These are phyloP conservation scores for Enteropsectra breve DNA, from an alignment of 371 early-diverging fungal genomes.

Conservation along the genomic window DNA sequence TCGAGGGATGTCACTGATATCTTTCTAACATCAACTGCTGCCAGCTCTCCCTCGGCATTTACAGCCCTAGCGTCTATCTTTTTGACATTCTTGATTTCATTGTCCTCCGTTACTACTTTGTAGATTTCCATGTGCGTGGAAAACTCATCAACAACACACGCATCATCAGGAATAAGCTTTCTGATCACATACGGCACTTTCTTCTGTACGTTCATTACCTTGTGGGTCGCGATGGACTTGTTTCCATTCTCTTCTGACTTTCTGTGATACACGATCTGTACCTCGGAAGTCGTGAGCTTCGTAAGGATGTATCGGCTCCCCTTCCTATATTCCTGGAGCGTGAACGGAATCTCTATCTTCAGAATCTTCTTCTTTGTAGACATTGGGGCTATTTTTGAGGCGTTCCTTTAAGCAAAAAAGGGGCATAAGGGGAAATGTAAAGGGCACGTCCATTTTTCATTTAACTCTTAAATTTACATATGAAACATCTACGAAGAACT, in stretches of 20 bases:
- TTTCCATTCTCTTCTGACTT: constrained; percentile 37
- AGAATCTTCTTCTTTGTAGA: constrained; percentile 25
- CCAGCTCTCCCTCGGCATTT: not conserved
- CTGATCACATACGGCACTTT: constrained; percentile 53
- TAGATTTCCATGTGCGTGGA: constrained; percentile 54
- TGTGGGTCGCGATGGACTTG: constrained; percentile 48
- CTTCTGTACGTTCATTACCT: constrained; percentile 49
- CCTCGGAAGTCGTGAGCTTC: constrained; percentile 36
- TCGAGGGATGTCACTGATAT: not conserved
- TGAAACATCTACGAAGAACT: too few relatives aligned
- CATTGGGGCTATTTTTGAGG: too few relatives aligned
- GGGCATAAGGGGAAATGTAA: too few relatives aligned
- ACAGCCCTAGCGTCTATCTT: constrained; percentile 1
- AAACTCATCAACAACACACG: constrained; percentile 55
- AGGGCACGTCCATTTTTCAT: too few relatives aligned
- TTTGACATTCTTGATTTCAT: not conserved
- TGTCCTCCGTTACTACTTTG: not conserved
- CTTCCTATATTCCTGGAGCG: constrained; percentile 55
- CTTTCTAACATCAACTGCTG: not conserved
- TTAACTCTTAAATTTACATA: too few relatives aligned
- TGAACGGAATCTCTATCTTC: constrained; percentile 55
- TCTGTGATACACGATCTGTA: constrained; percentile 43
- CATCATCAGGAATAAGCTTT: constrained; percentile 50
- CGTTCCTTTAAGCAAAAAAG: too few relatives aligned
- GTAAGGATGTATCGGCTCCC: constrained; percentile 56